Conservation (phyloP, 179 eudicot species). For the Beta macrorhiza region DNA sequence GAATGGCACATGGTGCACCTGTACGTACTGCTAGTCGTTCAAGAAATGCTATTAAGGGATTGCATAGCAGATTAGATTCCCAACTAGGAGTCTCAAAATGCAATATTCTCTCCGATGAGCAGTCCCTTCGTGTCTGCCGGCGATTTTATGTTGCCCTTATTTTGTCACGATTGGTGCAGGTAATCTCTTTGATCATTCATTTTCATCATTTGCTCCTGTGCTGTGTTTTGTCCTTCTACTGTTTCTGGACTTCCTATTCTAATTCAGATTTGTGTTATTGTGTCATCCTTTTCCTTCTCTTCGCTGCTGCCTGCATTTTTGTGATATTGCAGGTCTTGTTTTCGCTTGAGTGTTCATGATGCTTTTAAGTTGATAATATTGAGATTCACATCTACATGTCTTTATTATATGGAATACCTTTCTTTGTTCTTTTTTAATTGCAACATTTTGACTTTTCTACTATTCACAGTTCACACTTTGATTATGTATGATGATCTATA, state of each 20-base stretch:
- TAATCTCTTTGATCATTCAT: conserved; percentile 22
- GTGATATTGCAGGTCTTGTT: conserved; percentile 11
- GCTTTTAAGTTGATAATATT: not conserved
- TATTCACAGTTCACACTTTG: too few species aligned
- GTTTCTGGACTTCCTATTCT: not conserved
- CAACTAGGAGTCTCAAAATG: conserved; percentile 43
- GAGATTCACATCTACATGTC: not conserved
- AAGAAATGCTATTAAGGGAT: conserved; percentile 47
- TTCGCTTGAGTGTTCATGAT: conserved; percentile 9
- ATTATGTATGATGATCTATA: too few species aligned
- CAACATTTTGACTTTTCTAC: too few species aligned
- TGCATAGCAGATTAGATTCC: conserved; percentile 44
- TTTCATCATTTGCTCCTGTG: not conserved
- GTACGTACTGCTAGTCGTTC: conserved; percentile 51
- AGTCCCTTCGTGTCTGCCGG: conserved; percentile 78
- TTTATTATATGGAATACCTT: not conserved
- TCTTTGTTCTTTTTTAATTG: too few species aligned
- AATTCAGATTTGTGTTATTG: not conserved
- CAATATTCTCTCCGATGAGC: conserved; percentile 69
- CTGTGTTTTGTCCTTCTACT: conserved; percentile 1
- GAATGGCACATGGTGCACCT: conserved; percentile 96
- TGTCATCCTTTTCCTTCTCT: not conserved
- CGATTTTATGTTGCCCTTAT: conserved; percentile 96
- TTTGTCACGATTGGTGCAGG: conserved; percentile 94
- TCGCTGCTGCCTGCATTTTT: not conserved